phyloP scores from a whole-genome alignment of 768 basidiomycete genomes.

The Boletellus ananiceps region DNA sequence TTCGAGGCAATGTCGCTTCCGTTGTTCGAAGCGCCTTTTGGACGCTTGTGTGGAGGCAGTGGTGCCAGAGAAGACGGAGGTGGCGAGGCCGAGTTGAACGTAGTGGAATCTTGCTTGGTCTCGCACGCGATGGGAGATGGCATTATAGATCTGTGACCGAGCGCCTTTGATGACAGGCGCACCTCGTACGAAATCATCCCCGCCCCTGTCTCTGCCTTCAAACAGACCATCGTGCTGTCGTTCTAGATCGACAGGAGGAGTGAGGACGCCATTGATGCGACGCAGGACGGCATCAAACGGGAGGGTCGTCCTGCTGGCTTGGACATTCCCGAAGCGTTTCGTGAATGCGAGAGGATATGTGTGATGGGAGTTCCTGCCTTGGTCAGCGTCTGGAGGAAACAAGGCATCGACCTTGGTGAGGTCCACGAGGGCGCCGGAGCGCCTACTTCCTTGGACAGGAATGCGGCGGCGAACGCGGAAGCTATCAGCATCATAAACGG shows the following conservation, averaged over 20 bases:
- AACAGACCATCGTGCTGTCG: too few species aligned
- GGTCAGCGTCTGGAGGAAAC: background rate
- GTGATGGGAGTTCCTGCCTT: background rate
- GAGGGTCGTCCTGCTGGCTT: background rate
- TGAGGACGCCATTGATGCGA: background rate
- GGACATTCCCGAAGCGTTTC: background rate
- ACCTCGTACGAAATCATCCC: too few species aligned
- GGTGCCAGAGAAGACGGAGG: background rate
- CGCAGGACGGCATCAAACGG: background rate
- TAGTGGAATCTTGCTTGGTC: conserved; percentile 1
- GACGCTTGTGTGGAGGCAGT: fast-evolving
- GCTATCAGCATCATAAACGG: background rate
- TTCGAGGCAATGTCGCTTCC: background rate
- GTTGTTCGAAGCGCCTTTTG: background rate
- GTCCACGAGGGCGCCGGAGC: background rate
- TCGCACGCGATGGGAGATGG: background rate
- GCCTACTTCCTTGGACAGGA: fast-evolving
- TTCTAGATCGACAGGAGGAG: background rate
- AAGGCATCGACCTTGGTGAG: background rate
- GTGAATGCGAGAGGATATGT: conserved; percentile 7
- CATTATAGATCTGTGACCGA: conserved; percentile 1
- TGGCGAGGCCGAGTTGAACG: conserved; percentile 3
- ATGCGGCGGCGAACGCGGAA: background rate
- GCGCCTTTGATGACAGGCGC: background rate
- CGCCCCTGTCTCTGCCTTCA: too few species aligned